These are phyloP conservation scores for Taiozyma onychis DNA, from an alignment of 1,139 yeast species.

Conservation along the genomic window DNA sequence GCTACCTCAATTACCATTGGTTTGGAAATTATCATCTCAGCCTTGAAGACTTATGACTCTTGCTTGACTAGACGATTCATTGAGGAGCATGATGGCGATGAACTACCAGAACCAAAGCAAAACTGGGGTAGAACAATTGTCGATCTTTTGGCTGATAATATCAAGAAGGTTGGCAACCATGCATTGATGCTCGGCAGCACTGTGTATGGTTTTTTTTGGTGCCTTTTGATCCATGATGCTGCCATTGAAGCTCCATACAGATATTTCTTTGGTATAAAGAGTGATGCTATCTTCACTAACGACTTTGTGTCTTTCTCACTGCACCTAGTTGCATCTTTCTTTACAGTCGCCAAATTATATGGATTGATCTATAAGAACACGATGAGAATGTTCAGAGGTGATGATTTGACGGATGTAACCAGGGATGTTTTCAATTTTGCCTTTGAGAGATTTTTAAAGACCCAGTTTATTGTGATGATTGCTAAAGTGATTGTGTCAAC, in stretches of 20 bases:
- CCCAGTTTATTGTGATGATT: conserved; percentile 6
- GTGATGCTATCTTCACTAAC: conserved; percentile 15
- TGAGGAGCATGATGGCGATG: conserved; percentile 21
- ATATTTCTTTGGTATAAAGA: conserved; percentile 1
- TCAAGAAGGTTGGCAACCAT: conserved; percentile 21
- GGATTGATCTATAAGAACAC: no score
- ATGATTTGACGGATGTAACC: not conserved
- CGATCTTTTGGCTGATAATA: not conserved
- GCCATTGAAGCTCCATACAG: conserved; percentile 9
- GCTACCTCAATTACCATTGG: conserved; percentile 9
- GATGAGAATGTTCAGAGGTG: not conserved
- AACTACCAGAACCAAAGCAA: not conserved
- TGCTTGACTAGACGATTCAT: conserved; percentile 8
- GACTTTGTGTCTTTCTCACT: conserved; percentile 15
- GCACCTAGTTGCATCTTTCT: conserved; percentile 2
- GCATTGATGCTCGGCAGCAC: not conserved
- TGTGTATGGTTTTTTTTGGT: conserved; percentile 1
- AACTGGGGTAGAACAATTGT: not conserved
- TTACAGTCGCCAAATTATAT: not conserved
- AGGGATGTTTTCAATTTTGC: not conserved
- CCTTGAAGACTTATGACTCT: conserved; percentile 11
- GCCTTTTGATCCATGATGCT: conserved; percentile 1
- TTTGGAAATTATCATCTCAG: conserved; percentile 1
- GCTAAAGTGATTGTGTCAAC: conserved; percentile 5
- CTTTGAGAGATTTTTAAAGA: conserved; percentile 2